phyloP scores from a whole-genome alignment of 2,329 filamentous ascomycete genomes.

The Periconia sp. region DNA sequence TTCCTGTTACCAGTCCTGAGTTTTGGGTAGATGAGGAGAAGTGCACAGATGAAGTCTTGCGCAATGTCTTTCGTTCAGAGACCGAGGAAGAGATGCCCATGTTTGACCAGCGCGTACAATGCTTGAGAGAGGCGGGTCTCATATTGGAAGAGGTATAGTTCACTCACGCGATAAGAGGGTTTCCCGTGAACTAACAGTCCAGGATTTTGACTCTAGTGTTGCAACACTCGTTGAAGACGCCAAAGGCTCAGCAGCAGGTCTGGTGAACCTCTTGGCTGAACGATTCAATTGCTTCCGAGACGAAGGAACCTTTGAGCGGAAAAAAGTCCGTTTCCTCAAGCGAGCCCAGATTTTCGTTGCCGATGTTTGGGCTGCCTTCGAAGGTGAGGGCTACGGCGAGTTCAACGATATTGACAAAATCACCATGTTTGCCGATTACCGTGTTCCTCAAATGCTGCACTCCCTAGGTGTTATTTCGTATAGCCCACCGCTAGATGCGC shows the following conservation, averaged over 20 bases:
- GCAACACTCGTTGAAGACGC: slow-evolving; percentile 72
- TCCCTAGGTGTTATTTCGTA: slow-evolving; percentile 81
- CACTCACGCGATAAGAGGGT: slow-evolving; percentile 5
- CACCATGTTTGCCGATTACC: slow-evolving; percentile 95
- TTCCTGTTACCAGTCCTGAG: slow-evolving; percentile 83
- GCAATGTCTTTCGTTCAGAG: slow-evolving; percentile 79
- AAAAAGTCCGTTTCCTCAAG: slow-evolving; percentile 81
- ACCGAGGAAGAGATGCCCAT: slow-evolving; percentile 87
- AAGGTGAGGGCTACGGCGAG: slow-evolving; percentile 73
- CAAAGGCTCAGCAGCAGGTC: slow-evolving; percentile 73
- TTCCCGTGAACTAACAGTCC: slow-evolving; percentile 18
- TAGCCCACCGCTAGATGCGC: slow-evolving; percentile 74
- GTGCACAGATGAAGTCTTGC: slow-evolving; percentile 73
- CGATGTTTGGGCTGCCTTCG: slow-evolving; percentile 94
- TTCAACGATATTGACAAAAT: slow-evolving; percentile 93
- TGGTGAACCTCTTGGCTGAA: slow-evolving; percentile 83
- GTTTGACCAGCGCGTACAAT: slow-evolving; percentile 73
- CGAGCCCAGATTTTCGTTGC: slow-evolving; percentile 95
- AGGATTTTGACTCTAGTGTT: slow-evolving; percentile 78
- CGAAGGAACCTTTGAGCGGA: slow-evolving; percentile 72
- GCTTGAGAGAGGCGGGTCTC: slow-evolving; percentile 78
- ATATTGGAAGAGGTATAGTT: slow-evolving; percentile 71
- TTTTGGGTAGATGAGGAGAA: slow-evolving; percentile 81
- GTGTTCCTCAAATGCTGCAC: slow-evolving; percentile 90
- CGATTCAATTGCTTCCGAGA: slow-evolving; percentile 88